These are phyloP conservation scores for Cystofilobasidium macerans DNA, from an alignment of 768 basidiomycete species.

Conservation along the genomic window DNA sequence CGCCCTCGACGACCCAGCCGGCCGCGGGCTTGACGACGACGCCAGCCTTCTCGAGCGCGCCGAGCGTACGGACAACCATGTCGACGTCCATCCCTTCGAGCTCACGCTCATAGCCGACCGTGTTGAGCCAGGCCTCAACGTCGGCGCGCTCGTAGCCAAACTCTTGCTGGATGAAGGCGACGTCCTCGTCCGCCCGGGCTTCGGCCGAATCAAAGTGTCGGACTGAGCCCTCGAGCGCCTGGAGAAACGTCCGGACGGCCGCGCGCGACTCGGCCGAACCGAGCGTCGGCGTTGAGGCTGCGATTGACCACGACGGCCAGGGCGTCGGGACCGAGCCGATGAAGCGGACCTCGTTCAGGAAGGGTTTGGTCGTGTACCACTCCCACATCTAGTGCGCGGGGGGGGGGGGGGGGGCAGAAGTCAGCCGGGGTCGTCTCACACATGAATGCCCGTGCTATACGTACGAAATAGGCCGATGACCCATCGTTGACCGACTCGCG, in stretches of 20 bases:
- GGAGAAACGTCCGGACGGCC: constrained; percentile 52
- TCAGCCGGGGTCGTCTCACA: constrained; percentile 48
- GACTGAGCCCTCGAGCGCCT: constrained; percentile 54
- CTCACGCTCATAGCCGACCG: constrained; percentile 61
- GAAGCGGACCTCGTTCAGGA: constrained; percentile 66
- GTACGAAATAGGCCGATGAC: constrained; percentile 44
- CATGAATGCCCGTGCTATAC: constrained; percentile 13
- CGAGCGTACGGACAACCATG: constrained; percentile 59
- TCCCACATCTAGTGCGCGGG: constrained; percentile 24
- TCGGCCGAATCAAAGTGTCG: constrained; percentile 46
- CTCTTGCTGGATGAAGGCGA: constrained; percentile 61
- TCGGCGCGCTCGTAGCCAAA: constrained; percentile 78
- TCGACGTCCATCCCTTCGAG: constrained; percentile 54
- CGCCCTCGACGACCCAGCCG: constrained; percentile 45
- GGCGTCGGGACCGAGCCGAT: constrained; percentile 68
- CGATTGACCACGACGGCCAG: constrained; percentile 95
- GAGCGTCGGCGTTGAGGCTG: constrained; percentile 52
- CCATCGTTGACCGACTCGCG: constrained; percentile 79
- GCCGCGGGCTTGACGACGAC: constrained; percentile 48
- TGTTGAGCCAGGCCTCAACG: constrained; percentile 73
- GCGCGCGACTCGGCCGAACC: constrained; percentile 36
- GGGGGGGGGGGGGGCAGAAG: not conserved
- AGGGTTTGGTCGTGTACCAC: constrained; percentile 67
- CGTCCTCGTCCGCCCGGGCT: constrained; percentile 43
- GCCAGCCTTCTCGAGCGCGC: constrained; percentile 61